Conservation (phyloP, 148 eudicot species). For the Camellia japonica region DNA sequence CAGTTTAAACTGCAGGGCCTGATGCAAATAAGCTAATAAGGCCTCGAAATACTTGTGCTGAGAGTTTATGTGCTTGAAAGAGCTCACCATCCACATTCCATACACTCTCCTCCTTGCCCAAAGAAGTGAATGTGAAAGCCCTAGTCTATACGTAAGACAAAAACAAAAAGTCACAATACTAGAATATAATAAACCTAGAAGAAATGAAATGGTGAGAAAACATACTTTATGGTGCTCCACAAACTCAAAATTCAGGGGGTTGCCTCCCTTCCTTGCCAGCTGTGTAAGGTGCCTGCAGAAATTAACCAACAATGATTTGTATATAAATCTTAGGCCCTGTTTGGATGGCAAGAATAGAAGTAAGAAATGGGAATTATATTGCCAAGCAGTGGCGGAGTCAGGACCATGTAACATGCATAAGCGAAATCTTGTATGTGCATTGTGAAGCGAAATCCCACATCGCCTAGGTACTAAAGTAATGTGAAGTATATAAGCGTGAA, state of each 20-base stretch:
- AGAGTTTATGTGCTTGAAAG: slow-evolving; percentile 77
- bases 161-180: not conserved
- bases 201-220: not conserved
- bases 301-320: not conserved
- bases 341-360: too few species aligned
- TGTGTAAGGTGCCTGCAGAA: slow-evolving; percentile 76
- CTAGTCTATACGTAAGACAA: slow-evolving; percentile 44
- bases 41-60: slow-evolving; percentile 94
- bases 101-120: slow-evolving; percentile 63
- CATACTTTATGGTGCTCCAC: slow-evolving; percentile 89
- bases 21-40: slow-evolving; percentile 86
- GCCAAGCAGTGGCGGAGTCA: too few species aligned
- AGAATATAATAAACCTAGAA: not conserved
- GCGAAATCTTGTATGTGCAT: too few species aligned
- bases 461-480: too few species aligned
- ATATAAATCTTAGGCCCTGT: not conserved
- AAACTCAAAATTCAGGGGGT: slow-evolving; percentile 78
- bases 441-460: too few species aligned
- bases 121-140: slow-evolving; percentile 83
- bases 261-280: slow-evolving; percentile 77
- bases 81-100: slow-evolving; percentile 98
- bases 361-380: too few species aligned
- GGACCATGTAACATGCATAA: too few species aligned
- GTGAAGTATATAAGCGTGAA: too few species aligned
- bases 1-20: slow-evolving; percentile 66